phyloP scores from a whole-genome alignment of 2,329 filamentous ascomycete species.

The Colletotrichum viniferum region DNA sequence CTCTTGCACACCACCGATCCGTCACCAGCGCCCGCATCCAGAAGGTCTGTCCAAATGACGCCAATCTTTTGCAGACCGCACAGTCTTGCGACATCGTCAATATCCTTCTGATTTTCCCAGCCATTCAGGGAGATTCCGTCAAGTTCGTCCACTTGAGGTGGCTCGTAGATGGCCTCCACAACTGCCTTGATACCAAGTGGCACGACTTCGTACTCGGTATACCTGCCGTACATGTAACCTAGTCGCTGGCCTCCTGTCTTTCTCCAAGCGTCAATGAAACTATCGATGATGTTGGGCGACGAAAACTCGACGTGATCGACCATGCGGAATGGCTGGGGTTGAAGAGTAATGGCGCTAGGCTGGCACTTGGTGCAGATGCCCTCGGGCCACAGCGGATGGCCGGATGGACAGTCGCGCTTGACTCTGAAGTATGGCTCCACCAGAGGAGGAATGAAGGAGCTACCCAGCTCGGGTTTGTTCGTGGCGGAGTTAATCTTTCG shows the following conservation, averaged over 20 bases:
- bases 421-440: conserved; percentile 94
- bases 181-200: conserved; percentile 94
- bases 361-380: conserved; percentile 99
- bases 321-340: conserved; percentile 93
- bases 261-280: conserved; percentile 91
- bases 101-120: conserved; percentile 83
- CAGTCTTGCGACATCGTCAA: conserved; percentile 79
- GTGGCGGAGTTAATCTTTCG: conserved; percentile 95
- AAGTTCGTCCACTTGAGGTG: conserved; percentile 85
- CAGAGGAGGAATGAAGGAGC: conserved; percentile 94
- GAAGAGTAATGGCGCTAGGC: conserved; percentile 92
- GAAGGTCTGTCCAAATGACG: conserved; percentile 91
- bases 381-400: conserved; percentile 91
- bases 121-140: conserved; percentile 86
- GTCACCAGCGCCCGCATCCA: conserved; percentile 80
- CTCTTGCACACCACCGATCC: conserved; percentile 93
- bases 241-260: conserved; percentile 82
- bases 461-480: conserved; percentile 92
- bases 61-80: conserved; percentile 90
- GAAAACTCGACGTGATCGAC: conserved; percentile 98
- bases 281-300: conserved; percentile 81
- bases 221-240: conserved; percentile 89
- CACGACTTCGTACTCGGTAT: conserved; percentile 89
- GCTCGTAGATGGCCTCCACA: conserved; percentile 96
- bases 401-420: conserved; percentile 85